phyloP scores from a whole-genome alignment of 495 filamentous ascomycete species.

The Glarea lozoyensis region DNA sequence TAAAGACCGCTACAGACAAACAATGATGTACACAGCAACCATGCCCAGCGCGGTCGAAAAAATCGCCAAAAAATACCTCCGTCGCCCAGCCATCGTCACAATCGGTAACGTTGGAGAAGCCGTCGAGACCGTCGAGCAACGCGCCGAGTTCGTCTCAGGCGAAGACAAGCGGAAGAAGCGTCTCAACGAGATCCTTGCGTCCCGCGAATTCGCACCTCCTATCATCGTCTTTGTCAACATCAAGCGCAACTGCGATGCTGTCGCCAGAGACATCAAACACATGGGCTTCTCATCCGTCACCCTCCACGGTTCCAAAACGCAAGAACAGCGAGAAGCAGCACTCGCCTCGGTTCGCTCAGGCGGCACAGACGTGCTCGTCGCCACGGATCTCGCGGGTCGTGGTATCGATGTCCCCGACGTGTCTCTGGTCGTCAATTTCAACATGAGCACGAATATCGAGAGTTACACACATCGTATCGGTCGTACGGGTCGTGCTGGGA shows the following conservation, averaged over 20 bases:
- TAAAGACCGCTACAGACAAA: conserved; percentile 88
- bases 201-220: conserved; percentile 78
- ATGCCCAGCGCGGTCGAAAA: conserved; percentile 93
- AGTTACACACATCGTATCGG: conserved; percentile 97
- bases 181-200: conserved; percentile 79
- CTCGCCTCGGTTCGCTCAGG: conserved; percentile 79
- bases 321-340: conserved; percentile 95
- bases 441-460: conserved; percentile 93
- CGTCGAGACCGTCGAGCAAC: conserved; percentile 97
- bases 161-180: conserved; percentile 98
- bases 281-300: conserved; percentile 90
- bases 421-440: conserved; percentile 93
- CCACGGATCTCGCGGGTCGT: conserved; percentile 90
- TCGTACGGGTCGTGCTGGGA: conserved; percentile 94
- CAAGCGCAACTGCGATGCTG: conserved; percentile 97
- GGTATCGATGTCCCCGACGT: conserved; percentile 98
- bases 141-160: conserved; percentile 83
- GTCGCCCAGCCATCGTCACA: conserved; percentile 86
- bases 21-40: conserved; percentile 99
- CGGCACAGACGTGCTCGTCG: conserved; percentile 79
- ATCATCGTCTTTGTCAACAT: conserved; percentile 99
- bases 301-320: conserved; percentile 89
- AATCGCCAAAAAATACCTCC: conserved; percentile 92
- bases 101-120: conserved; percentile 94
- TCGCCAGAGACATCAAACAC: conserved; percentile 90